Evolutionary conservation across 139 green algal genomes (phyloP), one percentile per base, ranked within the genome.

Genomic region (Chlamydomonas schloesseri): DNA sequence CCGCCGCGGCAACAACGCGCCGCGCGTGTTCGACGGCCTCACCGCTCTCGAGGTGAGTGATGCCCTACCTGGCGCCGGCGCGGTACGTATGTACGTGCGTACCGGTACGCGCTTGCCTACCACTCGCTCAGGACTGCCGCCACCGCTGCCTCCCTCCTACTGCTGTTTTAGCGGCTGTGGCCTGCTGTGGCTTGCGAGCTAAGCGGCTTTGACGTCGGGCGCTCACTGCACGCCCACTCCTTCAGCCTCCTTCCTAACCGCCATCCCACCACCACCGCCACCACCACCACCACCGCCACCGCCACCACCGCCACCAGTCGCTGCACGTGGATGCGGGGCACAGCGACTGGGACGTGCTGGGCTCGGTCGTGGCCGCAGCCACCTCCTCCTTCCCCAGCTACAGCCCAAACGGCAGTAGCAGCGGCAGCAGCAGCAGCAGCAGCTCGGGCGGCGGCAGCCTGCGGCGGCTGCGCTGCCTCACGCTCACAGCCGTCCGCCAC

Each of bases 11-110:
- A 20, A 0, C 36, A 47, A 42, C 50, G 42, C 60, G 28, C 28
- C 62, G 20, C 77, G 62, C n/a, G 1, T 84, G 26, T 84, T 84
- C 46, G 46, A 84, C 46, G 78, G 78, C 0, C 78, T 84, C 24
- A 53, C 46, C 9, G 21, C 37, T 0, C 62, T 83, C 20, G 77
- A 83, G 77, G 77, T 83, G 29, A 42, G 73, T 33, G 62, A 13
- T 10, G 10, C 14, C 64, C 64, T 29, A 15, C 14, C 50, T 57
- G 50, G 50, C 11, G 50, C 11, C 50, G 14, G 50, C 50, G 14
- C 11, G 50, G 50, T 21, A 57, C 11, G 50, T 11, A 14, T 57
- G 42, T 50, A 50, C 42, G 8, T 50, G 42, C 8, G 42, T 8
- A 50, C 42, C 42, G 6, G 42, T 50, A 13, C 42, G 42, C 42